Evolutionary conservation across 2,329 filamentous ascomycete genomes (phyloP), one percentile per base, ranked within the genome.

Genomic region (Apiospora kogelbergensis): DNA sequence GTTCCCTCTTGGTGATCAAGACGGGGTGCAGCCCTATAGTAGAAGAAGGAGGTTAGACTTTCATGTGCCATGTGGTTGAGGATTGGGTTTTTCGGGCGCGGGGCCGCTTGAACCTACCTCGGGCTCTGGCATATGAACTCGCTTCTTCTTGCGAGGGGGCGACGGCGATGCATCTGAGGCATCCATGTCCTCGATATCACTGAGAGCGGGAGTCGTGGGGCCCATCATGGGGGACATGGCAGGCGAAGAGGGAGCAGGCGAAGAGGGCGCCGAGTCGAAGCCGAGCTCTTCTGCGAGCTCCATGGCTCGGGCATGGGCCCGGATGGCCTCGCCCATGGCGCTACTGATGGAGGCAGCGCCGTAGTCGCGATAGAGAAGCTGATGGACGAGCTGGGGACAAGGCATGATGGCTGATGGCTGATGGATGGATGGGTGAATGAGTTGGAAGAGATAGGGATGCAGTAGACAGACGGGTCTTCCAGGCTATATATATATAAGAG

Each of bases 291-390:
- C 30, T 60, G 53, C 53, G 30, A 60, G 53, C 53, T 60, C 53
- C 30, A 37, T 30, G 10, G 53, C 53, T 20, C 53, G 53, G 53
- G 53, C 53, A n/a, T 60, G 30, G 30, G 53, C 53, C 30, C 53
- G 17, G 53, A 60, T 60, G 53, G 53, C 53, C 20, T 60, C 53
- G 7, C 53, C 53, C 7, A 60, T 37, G 30, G 30, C 10, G 26
- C 26, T 37, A n/a, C 30, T 60, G 53, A 60, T 33, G 30, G 53
- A 60, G 20, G 53, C 53, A 22, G 53, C 53, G 53, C 53, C 53
- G 30, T 60, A 60, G 53, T 60, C 53, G 33, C 53, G 53, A 11
- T 60, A 60, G 53, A 60, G 53, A 60, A 60, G 53, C 53, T 60
- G 53, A 3, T 60, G 53, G 53, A 60, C 53, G 30, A 60, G 53